These are phyloP conservation scores for Aspergillus saccharolyticus DNA, from an alignment of 495 filamentous ascomycete species.

Conservation along the genomic window DNA sequence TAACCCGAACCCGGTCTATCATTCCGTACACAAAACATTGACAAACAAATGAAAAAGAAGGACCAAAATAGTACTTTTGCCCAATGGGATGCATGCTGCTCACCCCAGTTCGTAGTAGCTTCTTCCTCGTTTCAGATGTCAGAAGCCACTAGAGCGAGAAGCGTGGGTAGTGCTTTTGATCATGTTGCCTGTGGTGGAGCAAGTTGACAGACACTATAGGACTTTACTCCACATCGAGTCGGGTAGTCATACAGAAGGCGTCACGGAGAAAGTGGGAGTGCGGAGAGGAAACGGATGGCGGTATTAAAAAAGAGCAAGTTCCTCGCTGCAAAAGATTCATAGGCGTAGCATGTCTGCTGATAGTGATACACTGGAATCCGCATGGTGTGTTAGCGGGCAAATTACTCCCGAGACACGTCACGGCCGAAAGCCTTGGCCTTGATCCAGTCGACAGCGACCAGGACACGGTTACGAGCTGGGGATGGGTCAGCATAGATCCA, in stretches of 20 bases:
- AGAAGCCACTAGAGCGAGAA: background rate
- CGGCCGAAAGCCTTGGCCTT: slow-evolving; percentile 95
- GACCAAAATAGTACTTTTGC: slow-evolving; percentile 25
- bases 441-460: slow-evolving; percentile 90
- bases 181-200: background rate
- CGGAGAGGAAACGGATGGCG: slow-evolving; percentile 13
- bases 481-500: slow-evolving; percentile 12
- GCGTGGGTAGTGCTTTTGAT: background rate
- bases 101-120: no score
- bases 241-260: slow-evolving; percentile 11
- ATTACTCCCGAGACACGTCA: slow-evolving; percentile 90
- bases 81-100: background rate
- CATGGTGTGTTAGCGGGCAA: background rate
- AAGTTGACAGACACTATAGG: slow-evolving; percentile 3
- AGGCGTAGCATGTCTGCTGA: slow-evolving; percentile 14
- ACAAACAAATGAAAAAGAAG: slow-evolving; percentile 13
- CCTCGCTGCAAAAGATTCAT: slow-evolving; percentile 19
- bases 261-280: slow-evolving; percentile 11
- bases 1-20: slow-evolving; percentile 18
- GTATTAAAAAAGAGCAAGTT: slow-evolving; percentile 4
- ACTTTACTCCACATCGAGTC: background rate
- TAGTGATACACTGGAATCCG: slow-evolving; percentile 12
- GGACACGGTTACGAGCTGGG: slow-evolving; percentile 78
- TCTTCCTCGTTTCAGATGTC: background rate
- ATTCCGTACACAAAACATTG: slow-evolving; percentile 17